Conservation (phyloP, 169 alveolate species). For the Theileria sp. region DNA sequence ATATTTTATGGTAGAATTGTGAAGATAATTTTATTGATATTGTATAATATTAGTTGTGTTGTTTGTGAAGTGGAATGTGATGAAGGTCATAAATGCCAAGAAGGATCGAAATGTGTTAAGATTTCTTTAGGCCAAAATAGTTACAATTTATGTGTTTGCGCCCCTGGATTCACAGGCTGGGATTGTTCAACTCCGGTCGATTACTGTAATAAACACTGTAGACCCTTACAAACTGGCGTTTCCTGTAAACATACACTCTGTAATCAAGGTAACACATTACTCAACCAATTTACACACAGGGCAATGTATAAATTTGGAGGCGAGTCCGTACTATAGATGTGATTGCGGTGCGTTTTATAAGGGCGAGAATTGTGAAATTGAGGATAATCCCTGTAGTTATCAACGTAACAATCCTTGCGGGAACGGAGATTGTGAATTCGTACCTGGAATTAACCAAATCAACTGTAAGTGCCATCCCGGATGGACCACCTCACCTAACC, state of each 20-base stretch:
- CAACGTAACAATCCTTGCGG: constrained; percentile 73
- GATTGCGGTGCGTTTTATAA: constrained; percentile 76
- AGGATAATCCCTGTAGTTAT: constrained; percentile 74
- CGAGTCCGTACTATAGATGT: constrained; percentile 70
- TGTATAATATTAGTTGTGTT: not conserved
- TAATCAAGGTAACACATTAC: constrained; percentile 52
- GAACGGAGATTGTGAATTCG: constrained; percentile 70
- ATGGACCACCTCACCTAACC: constrained; percentile 69
- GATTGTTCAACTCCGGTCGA: constrained; percentile 54
- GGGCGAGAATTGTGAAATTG: constrained; percentile 77
- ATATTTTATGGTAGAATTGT: not conserved
- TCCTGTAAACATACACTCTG: constrained; percentile 59
- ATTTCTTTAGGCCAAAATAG: not conserved
- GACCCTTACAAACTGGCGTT: constrained; percentile 33
- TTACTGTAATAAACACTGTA: constrained; percentile 62
- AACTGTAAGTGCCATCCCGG: constrained; percentile 76
- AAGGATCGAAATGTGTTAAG: constrained; percentile 42
- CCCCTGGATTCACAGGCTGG: constrained; percentile 62
- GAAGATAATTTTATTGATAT: not conserved
- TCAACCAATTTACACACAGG: constrained; percentile 33
- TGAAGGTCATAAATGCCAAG: constrained; percentile 28
- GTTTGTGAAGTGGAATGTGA: constrained; percentile 33
- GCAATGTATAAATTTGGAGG: constrained; percentile 51
- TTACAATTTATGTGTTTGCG: constrained; percentile 55
- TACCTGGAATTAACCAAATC: constrained; percentile 69